phyloP scores from a whole-genome alignment of 2,329 filamentous ascomycete genomes.

The Diplodia scrobiculata region DNA sequence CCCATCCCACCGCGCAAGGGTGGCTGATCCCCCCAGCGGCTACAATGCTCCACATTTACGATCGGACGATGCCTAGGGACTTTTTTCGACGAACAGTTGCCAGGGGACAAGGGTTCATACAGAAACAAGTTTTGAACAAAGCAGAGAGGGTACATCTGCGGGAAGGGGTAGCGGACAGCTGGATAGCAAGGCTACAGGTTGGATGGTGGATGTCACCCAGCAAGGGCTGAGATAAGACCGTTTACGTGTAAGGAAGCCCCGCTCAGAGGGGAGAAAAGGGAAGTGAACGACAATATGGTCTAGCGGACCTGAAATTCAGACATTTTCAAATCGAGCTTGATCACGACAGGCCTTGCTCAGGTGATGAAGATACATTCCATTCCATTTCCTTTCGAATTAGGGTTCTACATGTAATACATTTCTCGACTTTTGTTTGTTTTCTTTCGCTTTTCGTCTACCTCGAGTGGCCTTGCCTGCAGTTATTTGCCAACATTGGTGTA shows the following conservation, averaged over 20 bases:
- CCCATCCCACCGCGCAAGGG: constrained; percentile 34
- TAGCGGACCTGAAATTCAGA: constrained; percentile 11
- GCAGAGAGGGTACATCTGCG: background rate
- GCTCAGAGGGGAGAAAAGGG: constrained; percentile 11
- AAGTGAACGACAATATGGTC: constrained; percentile 5
- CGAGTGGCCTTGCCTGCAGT: background rate
- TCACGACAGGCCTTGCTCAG: background rate
- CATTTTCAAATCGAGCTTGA: constrained; percentile 1
- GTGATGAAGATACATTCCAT: background rate
- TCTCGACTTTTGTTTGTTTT: background rate
- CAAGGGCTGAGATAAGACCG: background rate
- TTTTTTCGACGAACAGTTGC: background rate
- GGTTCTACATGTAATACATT: background rate
- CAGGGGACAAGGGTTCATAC: background rate
- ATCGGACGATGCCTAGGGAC: background rate
- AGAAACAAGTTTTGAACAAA: background rate
- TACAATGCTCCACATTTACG: background rate
- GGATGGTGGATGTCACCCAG: background rate
- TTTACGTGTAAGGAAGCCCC: constrained; percentile 14
- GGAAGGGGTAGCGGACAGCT: background rate
- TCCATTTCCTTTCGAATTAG: background rate
- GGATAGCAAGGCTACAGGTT: constrained; percentile 7
- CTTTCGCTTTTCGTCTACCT: background rate
- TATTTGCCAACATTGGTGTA: constrained; percentile 48
- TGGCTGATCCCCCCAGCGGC: constrained; percentile 27